phyloP scores from a whole-genome alignment of 352 stramenopile species.

The Globisporangium apiculatum region DNA sequence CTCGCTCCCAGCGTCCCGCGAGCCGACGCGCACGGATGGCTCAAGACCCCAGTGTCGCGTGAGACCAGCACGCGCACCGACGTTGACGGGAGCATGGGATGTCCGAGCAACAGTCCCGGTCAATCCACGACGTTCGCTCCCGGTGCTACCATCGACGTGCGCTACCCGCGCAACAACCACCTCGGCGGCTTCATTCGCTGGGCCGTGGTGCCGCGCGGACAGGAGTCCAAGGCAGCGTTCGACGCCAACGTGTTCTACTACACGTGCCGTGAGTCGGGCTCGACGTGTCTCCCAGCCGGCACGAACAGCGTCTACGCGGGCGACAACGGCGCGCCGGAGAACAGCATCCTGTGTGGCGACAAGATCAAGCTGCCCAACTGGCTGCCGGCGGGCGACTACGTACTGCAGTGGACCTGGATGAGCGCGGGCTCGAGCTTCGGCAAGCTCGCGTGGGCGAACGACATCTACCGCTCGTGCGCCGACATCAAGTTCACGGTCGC shows the following conservation, averaged over 20 bases:
- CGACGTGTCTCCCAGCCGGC: conserved; percentile 12
- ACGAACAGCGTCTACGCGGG: conserved; percentile 10
- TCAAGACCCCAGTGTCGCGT: conserved; percentile 3
- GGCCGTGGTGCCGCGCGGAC: conserved; percentile 12
- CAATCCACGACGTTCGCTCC: conserved; percentile 12
- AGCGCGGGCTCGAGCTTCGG: conserved; percentile 37
- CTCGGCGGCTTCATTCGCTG: conserved; percentile 18
- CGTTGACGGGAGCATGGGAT: conserved; percentile 19
- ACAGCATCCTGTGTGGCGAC: conserved; percentile 34
- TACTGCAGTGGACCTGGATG: conserved; percentile 55
- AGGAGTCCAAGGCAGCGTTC: conserved; percentile 17
- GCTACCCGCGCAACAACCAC: conserved; percentile 27
- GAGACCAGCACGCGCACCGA: conserved; percentile 25
- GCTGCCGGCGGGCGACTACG: conserved; percentile 38
- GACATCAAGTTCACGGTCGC: conserved; percentile 41
- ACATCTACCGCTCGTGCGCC: conserved; percentile 39
- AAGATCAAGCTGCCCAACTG: conserved; percentile 45
- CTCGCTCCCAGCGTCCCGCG: background rate
- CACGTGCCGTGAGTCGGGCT: conserved; percentile 21
- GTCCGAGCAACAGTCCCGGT: conserved; percentile 9
- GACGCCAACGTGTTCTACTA: conserved; percentile 20
- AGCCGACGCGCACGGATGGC: conserved; percentile 8
- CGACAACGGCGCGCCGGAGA: conserved; percentile 19
- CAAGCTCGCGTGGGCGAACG: conserved; percentile 32
- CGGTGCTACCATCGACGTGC: conserved; percentile 17